Evolutionary conservation across 768 basidiomycete species (phyloP).

Genomic region (Termitomyces eurrhizus): DNA sequence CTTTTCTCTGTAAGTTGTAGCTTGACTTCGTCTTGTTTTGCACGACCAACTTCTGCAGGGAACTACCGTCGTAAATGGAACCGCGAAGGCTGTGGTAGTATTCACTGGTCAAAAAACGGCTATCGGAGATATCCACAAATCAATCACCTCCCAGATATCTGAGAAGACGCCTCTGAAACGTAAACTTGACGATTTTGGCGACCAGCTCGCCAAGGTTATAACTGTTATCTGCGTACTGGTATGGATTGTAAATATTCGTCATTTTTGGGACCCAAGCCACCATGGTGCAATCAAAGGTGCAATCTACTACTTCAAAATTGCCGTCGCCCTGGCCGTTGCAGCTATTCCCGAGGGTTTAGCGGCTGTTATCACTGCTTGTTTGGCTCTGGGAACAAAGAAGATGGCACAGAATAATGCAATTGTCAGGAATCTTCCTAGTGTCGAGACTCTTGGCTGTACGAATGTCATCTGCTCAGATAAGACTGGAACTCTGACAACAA

Average conservation of each 20-base stretch:
- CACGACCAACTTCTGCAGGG: conserved; percentile 46
- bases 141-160: conserved; percentile 86
- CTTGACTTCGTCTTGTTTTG: neutral
- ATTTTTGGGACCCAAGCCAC: conserved; percentile 95
- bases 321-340: conserved; percentile 97
- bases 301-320: conserved; percentile 99
- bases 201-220: conserved; percentile 97
- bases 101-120: conserved; percentile 86
- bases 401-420: conserved; percentile 99
- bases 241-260: conserved; percentile 95
- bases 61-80: conserved; percentile 95
- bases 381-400: conserved; percentile 96
- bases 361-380: conserved; percentile 94
- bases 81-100: conserved; percentile 80
- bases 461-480: conserved; percentile 99
- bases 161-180: conserved; percentile 98
- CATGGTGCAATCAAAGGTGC: conserved; percentile 90
- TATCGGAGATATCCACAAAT: conserved; percentile 96
- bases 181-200: conserved; percentile 97
- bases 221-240: conserved; percentile 95
- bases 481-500: conserved; percentile 94
- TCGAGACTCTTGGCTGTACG: conserved; percentile 96
- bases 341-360: conserved; percentile 99
- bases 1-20: conserved; percentile 71
- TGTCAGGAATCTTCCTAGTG: conserved; percentile 92